phyloP scores from a whole-genome alignment of 768 basidiomycete genomes.

The Daedalea quercina region DNA sequence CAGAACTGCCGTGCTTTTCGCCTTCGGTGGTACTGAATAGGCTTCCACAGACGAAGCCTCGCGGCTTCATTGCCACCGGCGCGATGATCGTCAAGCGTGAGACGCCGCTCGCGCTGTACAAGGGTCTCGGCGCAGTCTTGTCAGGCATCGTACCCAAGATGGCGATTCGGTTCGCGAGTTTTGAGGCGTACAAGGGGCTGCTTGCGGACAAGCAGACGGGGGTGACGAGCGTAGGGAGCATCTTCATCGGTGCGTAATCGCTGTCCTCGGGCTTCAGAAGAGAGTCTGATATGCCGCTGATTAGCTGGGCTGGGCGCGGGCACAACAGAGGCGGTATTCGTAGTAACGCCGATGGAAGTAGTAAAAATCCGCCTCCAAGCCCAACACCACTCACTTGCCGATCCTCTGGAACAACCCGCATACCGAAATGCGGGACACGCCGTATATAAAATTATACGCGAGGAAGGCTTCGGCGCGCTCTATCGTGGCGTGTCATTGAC shows the following conservation, averaged over 20 bases:
- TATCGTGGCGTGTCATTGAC: constrained; percentile 94
- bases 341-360: constrained; percentile 99
- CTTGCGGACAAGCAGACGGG: constrained; percentile 74
- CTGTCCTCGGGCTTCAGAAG: not conserved
- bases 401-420: constrained; percentile 87
- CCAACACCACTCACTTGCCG: constrained; percentile 93
- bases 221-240: constrained; percentile 67
- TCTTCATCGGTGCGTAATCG: constrained; percentile 70
- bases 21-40: no score
- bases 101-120: constrained; percentile 94
- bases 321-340: constrained; percentile 88
- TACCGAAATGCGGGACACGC: constrained; percentile 98
- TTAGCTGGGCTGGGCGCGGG: constrained; percentile 92
- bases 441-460: constrained; percentile 87
- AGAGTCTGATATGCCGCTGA: not conserved
- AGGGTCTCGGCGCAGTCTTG: constrained; percentile 93
- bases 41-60: constrained; percentile 59
- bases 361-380: constrained; percentile 98
- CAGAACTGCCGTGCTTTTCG: no score
- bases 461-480: constrained; percentile 79
- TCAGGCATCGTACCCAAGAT: constrained; percentile 99
- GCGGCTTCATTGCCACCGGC: constrained; percentile 91
- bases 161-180: constrained; percentile 97
- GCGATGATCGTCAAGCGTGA: constrained; percentile 82
- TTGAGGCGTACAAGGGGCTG: constrained; percentile 89